Percentiles rank a stretch among this genome's conserved stretches.
Evolutionary conservation across 768 basidiomycete genomes (phyloP).

Genomic region (Phylloporus sp.): DNA sequence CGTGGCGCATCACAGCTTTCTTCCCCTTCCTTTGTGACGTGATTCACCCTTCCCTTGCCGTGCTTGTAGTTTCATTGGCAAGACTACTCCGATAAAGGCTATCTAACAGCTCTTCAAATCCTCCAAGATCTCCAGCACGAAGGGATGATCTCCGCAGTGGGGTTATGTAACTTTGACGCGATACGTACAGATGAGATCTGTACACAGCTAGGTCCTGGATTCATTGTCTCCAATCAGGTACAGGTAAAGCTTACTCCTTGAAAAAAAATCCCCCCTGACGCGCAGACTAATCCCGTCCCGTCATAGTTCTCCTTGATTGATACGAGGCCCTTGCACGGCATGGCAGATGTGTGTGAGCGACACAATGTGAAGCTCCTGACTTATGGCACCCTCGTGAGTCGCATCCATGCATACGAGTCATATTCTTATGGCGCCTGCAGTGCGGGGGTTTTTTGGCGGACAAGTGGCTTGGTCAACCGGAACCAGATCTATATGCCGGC

Average conservation of each 20-base stretch:
- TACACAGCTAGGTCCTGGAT: constrained; percentile 61
- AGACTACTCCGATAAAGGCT: constrained; percentile 50
- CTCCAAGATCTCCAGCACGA: constrained; percentile 56
- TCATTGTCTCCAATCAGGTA: constrained; percentile 78
- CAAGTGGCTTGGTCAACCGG: constrained; percentile 60
- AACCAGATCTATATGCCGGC: constrained; percentile 67
- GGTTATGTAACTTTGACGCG: constrained; percentile 79
- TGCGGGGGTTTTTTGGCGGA: constrained; percentile 82
- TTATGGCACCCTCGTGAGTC: constrained; percentile 72
- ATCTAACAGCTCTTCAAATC: constrained; percentile 44
- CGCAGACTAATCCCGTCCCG: constrained; percentile 9
- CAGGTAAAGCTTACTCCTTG: constrained; percentile 44
- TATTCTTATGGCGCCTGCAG: constrained; percentile 37
- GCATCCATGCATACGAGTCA: no score
- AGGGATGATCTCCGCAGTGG: constrained; percentile 59
- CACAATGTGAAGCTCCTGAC: constrained; percentile 72
- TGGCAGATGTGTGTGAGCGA: constrained; percentile 70
- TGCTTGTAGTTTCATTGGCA: constrained; percentile 71
- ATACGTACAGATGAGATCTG: constrained; percentile 76
- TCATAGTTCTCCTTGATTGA: constrained; percentile 77
- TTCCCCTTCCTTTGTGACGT: neutral
- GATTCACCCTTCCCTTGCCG: neutral
- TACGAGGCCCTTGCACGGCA: constrained; percentile 67
- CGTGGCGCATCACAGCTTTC: neutral
- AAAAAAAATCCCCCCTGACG: neutral